Evolutionary conservation across 441 rosid species (phyloP).

Genomic region (Erysimum cheiri): DNA sequence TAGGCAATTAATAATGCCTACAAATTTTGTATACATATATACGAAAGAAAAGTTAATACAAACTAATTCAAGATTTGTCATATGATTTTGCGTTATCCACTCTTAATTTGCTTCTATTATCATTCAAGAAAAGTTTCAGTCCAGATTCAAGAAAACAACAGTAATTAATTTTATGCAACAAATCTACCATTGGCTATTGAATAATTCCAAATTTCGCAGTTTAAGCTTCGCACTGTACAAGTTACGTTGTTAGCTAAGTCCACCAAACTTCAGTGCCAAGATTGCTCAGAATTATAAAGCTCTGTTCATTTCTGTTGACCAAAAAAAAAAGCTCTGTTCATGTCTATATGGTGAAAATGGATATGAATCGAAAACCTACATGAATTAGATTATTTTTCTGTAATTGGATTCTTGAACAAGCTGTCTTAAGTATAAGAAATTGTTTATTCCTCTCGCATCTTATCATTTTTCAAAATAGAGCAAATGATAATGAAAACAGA

Average conservation of each 20-base stretch:
- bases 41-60: background rate
- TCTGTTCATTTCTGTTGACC: slow-evolving; percentile 20
- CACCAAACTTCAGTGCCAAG: background rate
- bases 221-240: background rate
- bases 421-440: background rate
- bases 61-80: background rate
- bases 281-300: background rate
- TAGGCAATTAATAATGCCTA: slow-evolving; percentile 21
- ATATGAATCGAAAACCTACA: background rate
- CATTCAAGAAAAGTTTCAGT: background rate
- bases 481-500: background rate
- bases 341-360: slow-evolving; percentile 17
- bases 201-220: background rate
- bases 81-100: background rate
- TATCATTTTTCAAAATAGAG: background rate
- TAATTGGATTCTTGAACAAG: slow-evolving; percentile 4
- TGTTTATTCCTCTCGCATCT: background rate
- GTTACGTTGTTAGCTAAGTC: background rate
- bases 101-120: background rate
- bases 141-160: background rate
- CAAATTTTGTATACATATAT: slow-evolving; percentile 11
- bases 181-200: background rate
- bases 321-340: slow-evolving; percentile 6
- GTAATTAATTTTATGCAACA: background rate
- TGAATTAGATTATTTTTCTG: background rate